Base-by-base conservation (phyloP, 345 rosid species). In the Melaleuca alternifolia region DNA sequence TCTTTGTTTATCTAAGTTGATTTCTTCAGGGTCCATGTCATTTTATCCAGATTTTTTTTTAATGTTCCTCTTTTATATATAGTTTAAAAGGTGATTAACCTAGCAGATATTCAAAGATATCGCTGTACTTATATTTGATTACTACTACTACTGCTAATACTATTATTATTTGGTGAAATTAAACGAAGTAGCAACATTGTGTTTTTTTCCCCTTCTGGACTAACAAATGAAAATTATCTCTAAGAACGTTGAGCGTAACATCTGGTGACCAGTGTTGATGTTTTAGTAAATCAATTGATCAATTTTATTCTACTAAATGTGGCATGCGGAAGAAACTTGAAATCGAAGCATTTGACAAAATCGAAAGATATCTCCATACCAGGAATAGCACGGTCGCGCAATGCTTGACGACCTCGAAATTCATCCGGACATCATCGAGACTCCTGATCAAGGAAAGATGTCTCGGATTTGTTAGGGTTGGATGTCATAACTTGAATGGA, bases 361-460 rank as follows among this genome's bases (percentile, higher is more conserved):
- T 71, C 13, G 21, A 71, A 33, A 20, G 48, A 2, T 33, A 71
- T 71, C 48, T 11, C 48, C 21, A 5, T 93, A 97, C 99, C 98
- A 96, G 84, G 88, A 97, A 93, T 30, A 97, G 94, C 53, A 97
- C 98, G 0, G 99, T 94, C 23, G 99, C 98, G 46, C 98, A 97
- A 46, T 92, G 94, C 93, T 97, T 96, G 86, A 95, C 85, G 83
- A 97, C 98, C 91, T 97, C 98, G 85, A 97, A 83, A 82, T 96
- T 97, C 99, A 96, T 92, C 33, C 99, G 91, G 83, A 93, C 99
- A 84, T 96, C 99, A 53, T 96, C 97, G 1, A 97, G 96, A 88
- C 99, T 97, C 90, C 99, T 96, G 88, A 20, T 37, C 26, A 10
- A 37, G 48, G 48, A 71, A 71, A 71, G 79, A 71, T 33, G 79